Evolutionary conservation across 805 yeast genomes (phyloP), one percentile per base, ranked within the genome.

Genomic region (Candida chauliodis): DNA sequence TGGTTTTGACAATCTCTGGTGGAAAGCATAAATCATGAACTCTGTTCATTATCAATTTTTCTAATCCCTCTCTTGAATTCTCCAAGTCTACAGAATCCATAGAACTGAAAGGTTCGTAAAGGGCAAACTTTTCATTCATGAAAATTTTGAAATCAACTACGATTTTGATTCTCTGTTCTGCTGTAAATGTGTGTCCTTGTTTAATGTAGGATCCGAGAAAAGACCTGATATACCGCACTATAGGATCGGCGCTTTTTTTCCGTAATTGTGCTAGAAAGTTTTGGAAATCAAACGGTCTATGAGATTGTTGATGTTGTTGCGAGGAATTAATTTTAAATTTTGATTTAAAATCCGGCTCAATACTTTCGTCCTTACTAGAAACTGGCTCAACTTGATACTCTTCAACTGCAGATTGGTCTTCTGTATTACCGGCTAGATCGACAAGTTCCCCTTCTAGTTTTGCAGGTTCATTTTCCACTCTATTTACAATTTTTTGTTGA

Each of bases 51-150:
- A 95, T 72, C 30, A 93, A 70, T 58, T 93, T 93, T 59, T 93
- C 99, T 50, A 93, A 71, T 0, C 99, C 99, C 50, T 89, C 97
- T 47, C 81, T 66, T 2, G 95, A 81, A 53, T 90, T 88, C 26
- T 72, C 79, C 36, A 85, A 62, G 15, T 69, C 68, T 2, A 70
- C 75, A 13, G 78, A 79, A 30, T 60, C 66, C 66, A 87, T 72
- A 2, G 76, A 63, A 16, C 77, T 72, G 57, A 93, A 91, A 1
- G 97, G 97, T 44, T 83, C 84, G 50, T 69, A 80, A 11, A 66
- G 55, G 2, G 58, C 45, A 59, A 86, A 75, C 52, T 83, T 83
- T 13, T 71, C 79, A 40, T 72, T 75, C 38, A 90, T 78, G 55
- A 90, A 90, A 0, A 48, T 51, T 50, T 83, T 79, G 63, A 95